Percentiles rank a stretch among this genome's conserved stretches.
Evolutionary conservation across 139 green algal species (phyloP).

Genomic region (Trebouxia sp.): DNA sequence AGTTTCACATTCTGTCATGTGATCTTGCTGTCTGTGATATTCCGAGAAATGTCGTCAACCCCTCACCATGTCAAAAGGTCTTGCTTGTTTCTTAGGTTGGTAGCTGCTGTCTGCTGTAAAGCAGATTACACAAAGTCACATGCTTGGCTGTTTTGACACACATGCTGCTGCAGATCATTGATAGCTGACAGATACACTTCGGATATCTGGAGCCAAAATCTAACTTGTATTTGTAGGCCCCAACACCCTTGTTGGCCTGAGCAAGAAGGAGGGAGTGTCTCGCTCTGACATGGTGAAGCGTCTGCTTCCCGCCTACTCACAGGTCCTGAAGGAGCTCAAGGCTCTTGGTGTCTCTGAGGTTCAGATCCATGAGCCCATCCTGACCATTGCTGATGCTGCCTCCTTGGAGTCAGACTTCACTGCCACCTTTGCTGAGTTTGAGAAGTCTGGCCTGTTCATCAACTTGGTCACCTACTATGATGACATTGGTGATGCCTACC

Average conservation of each 20-base stretch:
- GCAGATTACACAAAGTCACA: too few relatives aligned
- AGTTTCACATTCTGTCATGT: too few relatives aligned
- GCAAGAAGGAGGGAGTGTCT: conserved; percentile 41
- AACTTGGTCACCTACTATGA: conserved; percentile 81
- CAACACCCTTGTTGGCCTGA: conserved; percentile 70
- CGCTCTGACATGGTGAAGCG: conserved; percentile 34
- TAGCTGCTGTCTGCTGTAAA: too few relatives aligned
- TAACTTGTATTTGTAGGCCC: conserved; percentile 55
- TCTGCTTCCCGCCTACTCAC: conserved; percentile 75
- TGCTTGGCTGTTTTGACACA: too few relatives aligned
- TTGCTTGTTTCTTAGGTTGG: too few relatives aligned
- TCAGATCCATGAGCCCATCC: conserved; percentile 86
- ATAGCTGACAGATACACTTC: too few relatives aligned
- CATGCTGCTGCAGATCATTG: too few relatives aligned
- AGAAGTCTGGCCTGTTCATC: conserved; percentile 55
- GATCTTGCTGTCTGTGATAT: too few relatives aligned
- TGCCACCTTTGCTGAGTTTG: conserved; percentile 59
- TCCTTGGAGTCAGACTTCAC: conserved; percentile 47
- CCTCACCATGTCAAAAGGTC: too few relatives aligned
- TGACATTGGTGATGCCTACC: conserved; percentile 70
- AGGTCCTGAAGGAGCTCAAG: conserved; percentile 66
- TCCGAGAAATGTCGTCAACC: too few relatives aligned
- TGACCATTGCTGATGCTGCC: conserved; percentile 50
- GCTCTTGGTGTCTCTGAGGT: conserved; percentile 58
- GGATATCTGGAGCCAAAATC: too few relatives aligned